These are phyloP conservation scores for Suhomyces panamericanus DNA, from an alignment of 1,139 yeast genomes.

Conservation along the genomic window DNA sequence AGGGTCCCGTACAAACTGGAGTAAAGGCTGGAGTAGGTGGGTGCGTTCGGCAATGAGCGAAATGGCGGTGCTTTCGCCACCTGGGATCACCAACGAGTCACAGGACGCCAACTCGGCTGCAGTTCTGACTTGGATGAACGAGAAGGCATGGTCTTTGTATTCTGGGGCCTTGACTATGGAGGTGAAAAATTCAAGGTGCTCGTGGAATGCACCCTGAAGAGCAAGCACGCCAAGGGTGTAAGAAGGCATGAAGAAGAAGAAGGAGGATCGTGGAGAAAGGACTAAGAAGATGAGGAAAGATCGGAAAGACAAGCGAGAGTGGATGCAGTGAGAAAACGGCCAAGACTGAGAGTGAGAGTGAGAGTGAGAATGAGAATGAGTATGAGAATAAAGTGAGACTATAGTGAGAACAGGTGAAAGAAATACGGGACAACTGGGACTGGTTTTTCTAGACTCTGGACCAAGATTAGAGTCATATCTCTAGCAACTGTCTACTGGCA, in stretches of 20 bases:
- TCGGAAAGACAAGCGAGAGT: too few relatives aligned
- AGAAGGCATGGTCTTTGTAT: constrained; percentile 21
- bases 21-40: constrained; percentile 55
- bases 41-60: constrained; percentile 71
- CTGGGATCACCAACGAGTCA: constrained; percentile 70
- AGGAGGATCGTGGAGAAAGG: background rate
- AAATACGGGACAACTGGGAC: too few relatives aligned
- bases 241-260: constrained; percentile 1
- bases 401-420: too few relatives aligned
- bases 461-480: too few relatives aligned
- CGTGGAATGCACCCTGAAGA: constrained; percentile 77
- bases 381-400: too few relatives aligned
- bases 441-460: too few relatives aligned
- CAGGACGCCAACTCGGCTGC: constrained; percentile 49
- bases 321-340: too few relatives aligned
- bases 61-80: constrained; percentile 81
- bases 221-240: constrained; percentile 64
- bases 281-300: too few relatives aligned
- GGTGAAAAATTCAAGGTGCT: constrained; percentile 60
- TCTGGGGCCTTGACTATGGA: constrained; percentile 31
- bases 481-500: too few relatives aligned
- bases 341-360: too few relatives aligned
- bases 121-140: constrained; percentile 55
- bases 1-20: constrained; percentile 48
- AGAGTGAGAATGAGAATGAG: too few relatives aligned